These are phyloP conservation scores for Knoxia roxburghii DNA, from an alignment of 257 asterid species.

Conservation along the genomic window DNA sequence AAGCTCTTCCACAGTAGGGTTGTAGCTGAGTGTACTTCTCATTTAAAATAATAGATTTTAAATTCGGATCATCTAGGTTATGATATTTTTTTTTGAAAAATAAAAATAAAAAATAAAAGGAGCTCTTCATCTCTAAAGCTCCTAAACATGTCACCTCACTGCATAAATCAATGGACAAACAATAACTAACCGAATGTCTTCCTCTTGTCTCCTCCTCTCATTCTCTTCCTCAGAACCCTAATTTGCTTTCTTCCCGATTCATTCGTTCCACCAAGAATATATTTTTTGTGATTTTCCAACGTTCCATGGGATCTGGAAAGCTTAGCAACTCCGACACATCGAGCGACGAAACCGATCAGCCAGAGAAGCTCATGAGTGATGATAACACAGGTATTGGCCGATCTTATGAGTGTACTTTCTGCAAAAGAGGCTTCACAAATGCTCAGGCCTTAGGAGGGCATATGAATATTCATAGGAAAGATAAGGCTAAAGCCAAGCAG, in stretches of 20 bases:
- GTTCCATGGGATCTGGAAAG: conserved; percentile 36
- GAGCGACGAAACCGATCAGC: conserved; percentile 31
- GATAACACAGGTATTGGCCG: conserved; percentile 42
- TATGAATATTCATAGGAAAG: conserved; percentile 88
- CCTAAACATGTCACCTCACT: conserved; percentile 8
- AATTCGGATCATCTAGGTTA: no score
- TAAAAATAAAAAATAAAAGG: no score
- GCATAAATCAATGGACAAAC: background rate
- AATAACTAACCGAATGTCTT: conserved; percentile 10
- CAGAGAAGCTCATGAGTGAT: conserved; percentile 31
- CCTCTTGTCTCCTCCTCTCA: background rate
- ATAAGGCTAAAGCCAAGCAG: conserved; percentile 51
- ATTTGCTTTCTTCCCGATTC: background rate
- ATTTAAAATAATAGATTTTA: no score
- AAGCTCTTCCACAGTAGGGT: no score
- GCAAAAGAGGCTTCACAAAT: conserved; percentile 80
- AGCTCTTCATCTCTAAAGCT: no score
- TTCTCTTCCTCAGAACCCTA: conserved; percentile 10
- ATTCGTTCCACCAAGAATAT: background rate
- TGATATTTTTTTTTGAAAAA: no score
- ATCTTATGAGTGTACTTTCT: conserved; percentile 65
- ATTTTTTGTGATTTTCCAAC: background rate
- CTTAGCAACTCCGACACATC: conserved; percentile 30
- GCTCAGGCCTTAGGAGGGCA: conserved; percentile 95
- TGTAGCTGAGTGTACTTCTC: no score